These are phyloP conservation scores for Artemisia princeps DNA, from an alignment of 140 eudicot species.

Conservation along the genomic window DNA sequence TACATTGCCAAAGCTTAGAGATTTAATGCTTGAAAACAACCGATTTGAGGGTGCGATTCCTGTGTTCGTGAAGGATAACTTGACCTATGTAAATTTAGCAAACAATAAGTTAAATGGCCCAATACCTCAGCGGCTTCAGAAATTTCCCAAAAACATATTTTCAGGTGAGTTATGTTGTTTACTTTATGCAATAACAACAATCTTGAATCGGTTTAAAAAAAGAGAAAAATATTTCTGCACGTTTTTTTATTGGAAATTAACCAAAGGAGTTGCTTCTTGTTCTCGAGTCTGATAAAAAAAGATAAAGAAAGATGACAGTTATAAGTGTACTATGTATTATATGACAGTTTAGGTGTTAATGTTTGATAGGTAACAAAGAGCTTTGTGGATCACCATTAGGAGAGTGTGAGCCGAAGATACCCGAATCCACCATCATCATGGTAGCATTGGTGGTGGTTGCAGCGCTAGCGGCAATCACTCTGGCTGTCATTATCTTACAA, in stretches of 20 bases:
- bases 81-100: constrained; percentile 36
- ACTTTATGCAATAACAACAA: background rate
- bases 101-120: constrained; percentile 54
- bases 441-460: constrained; percentile 32
- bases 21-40: constrained; percentile 53
- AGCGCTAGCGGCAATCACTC: constrained; percentile 40
- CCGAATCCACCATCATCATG: constrained; percentile 32
- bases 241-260: too few relatives aligned
- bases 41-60: constrained; percentile 67
- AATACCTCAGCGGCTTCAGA: constrained; percentile 47
- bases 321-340: background rate
- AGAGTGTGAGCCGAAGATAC: constrained; percentile 26
- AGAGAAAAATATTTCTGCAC: background rate
- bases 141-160: constrained; percentile 36
- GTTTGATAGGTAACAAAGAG: constrained; percentile 42
- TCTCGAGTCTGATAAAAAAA: background rate
- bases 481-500: constrained; percentile 48
- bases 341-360: too few relatives aligned
- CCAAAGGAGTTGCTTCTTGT: background rate
- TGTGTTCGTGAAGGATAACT: constrained; percentile 24
- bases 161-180: constrained; percentile 32
- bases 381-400: constrained; percentile 64
- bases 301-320: background rate
- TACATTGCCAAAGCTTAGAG: constrained; percentile 39
- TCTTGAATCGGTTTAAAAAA: too few relatives aligned